Base-by-base conservation (phyloP, 106 monocot species). In the Vanilla planifolia region DNA sequence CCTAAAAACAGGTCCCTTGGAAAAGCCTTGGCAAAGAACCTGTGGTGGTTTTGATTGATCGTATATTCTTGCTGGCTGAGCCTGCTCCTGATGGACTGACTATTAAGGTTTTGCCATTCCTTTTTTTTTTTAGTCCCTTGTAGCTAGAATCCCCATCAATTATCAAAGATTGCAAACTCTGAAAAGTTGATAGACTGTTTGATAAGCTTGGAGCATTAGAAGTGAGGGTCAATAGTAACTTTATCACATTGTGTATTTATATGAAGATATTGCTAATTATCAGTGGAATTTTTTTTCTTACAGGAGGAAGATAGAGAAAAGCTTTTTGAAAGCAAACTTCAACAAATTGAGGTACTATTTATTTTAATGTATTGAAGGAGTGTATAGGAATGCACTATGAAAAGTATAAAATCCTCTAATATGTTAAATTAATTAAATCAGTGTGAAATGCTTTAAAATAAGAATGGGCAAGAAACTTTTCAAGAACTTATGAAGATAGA, bases 11-110 rank as follows among this genome's bases (percentile, higher is more conserved):
- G 96, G 90, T 96, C 67, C 96, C 96, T 48, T 96, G 96, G 96
- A 96, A 96, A 67, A 81, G 87, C 58, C 87, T 96, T 33, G 96
- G 96, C 25, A 96, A 96, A 73, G 91, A 96, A 35, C 96, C 96
- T 67, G 96, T 96, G 29, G 61, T 96, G 45, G 90, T 96, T 59
- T 73, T 91, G 37, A 91, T 96, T 62, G 96, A 96, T 52, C 90
- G 91, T 59, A 75, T 96, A 7, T 96, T 87, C 69, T 29, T 96
- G 79, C 87, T 96, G 69, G 96, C 96, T 61, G 84, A 85, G 65
- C 96, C 96, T 62, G 73, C 70, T 62, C 83, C 86, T 47, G 79
- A 91, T 87, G 84, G 81, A 50, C 83, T 79, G 30, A 73, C 64
- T 62, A 86, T 82, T 42, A 90, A 73, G 87, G 96, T 43, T 39